A percentile compares a stretch with the other conserved stretches of the same genome.
These are phyloP conservation scores for Fusarium multiceps DNA, from an alignment of 2,329 filamentous ascomycete genomes.

Conservation along the genomic window DNA sequence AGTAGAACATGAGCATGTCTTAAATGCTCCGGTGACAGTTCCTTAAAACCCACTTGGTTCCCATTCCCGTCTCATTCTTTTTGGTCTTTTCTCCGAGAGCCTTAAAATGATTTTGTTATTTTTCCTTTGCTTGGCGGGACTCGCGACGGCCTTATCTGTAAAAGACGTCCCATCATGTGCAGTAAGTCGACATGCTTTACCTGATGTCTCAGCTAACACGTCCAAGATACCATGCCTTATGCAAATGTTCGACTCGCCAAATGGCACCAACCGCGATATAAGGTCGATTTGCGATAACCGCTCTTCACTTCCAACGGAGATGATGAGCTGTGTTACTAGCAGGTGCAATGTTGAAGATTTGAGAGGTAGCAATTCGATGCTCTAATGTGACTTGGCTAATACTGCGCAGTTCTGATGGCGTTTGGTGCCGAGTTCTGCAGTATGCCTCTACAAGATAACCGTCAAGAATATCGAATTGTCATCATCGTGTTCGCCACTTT, in stretches of 20 bases:
- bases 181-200: background rate
- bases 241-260: background rate
- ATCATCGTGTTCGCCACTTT: background rate
- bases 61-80: background rate
- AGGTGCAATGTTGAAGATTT: background rate
- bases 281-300: background rate
- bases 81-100: background rate
- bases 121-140: background rate
- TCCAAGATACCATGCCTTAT: background rate
- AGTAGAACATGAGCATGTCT: background rate
- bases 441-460: background rate
- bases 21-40: background rate
- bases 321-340: background rate
- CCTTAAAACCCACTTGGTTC: background rate
- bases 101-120: background rate
- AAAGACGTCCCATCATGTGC: background rate
- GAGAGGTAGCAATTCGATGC: background rate
- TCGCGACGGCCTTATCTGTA: background rate
- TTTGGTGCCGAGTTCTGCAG: background rate
- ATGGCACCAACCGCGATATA: background rate
- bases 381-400: background rate
- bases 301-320: background rate
- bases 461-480: background rate
- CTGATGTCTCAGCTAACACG: background rate
- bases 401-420: background rate